A percentile compares a stretch with the other conserved stretches of the same genome.
phyloP scores from a whole-genome alignment of 257 asterid species.

The Solanum appendiculatum region DNA sequence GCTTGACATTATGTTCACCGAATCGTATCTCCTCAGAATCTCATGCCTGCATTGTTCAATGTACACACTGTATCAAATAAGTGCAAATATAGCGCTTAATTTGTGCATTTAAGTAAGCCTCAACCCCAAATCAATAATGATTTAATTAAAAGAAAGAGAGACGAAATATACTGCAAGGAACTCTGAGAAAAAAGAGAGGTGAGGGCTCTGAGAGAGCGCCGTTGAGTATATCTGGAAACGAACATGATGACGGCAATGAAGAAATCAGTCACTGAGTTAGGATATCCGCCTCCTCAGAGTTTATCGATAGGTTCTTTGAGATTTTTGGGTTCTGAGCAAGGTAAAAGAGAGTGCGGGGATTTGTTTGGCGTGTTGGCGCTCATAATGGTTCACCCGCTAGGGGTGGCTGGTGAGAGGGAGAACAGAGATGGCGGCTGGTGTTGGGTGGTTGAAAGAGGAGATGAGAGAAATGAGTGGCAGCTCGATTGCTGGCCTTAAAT shows the following conservation, averaged over 20 bases:
- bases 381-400: background rate
- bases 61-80: background rate
- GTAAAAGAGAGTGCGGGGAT: background rate
- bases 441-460: too few relatives aligned
- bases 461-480: too few relatives aligned
- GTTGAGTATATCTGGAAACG: constrained; percentile 20
- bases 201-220: constrained; percentile 17
- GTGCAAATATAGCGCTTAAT: background rate
- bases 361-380: background rate
- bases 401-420: background rate
- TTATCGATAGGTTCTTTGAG: too few relatives aligned
- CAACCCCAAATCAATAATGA: too few relatives aligned
- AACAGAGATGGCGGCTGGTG: too few relatives aligned
- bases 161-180: constrained; percentile 4
- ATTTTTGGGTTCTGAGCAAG: background rate
- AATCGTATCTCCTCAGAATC: background rate
- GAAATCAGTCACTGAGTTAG: background rate
- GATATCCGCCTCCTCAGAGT: background rate
- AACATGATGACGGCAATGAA: constrained; percentile 6
- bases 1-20: constrained; percentile 8
- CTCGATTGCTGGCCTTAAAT: too few relatives aligned
- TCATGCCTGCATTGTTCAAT: background rate
- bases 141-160: background rate
- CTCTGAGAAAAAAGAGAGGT: constrained; percentile 12
- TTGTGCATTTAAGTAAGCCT: background rate